Base-by-base conservation (phyloP, 805 yeast genomes). In the Yamadazyma scolyti region DNA sequence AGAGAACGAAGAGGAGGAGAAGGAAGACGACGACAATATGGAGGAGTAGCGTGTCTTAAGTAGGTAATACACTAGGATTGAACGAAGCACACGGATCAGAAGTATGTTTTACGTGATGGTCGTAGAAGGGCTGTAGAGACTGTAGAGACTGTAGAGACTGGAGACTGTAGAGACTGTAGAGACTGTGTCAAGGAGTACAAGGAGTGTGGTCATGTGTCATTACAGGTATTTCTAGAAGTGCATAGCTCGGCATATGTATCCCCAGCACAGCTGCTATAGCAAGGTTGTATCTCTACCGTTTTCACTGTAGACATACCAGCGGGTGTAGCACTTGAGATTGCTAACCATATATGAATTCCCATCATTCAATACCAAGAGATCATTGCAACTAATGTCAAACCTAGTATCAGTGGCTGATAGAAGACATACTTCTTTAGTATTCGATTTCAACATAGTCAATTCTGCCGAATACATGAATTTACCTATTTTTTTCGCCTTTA, bases 1-100 rank as follows among this genome's bases (percentile, higher is more conserved):
- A 9, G 61, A 58, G 9, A 50, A 44, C 13, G 62, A 52, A 8
- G 58, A 48, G 11, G 62, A 54, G 12, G 61, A 22, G 44, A 26
- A 31, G n/a, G 37, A 31, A 11, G 25, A 31, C 9, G 37, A 41
- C 23, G 30, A 21, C 5, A 40, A 25, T 15, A 20, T 14, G 21
- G 23, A 33, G 9, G 27, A 31, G 6, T 20, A 20, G 10, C 21
- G 10, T 20, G 21, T 20, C 21, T 20, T 20, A 9, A 34, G 20
- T 27, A 32, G 35, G 20, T 27, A 27, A 27, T 26, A 6, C 18
- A 30, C 12, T n/a, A 20, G 13, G 21, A 25, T 6, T 7, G n/a
- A 9, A n/a, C 7, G 19, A 7, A 9, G 16, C 6, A 15, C 19
- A 9, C 6, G 27, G 15, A 25, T 9, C 17, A 8, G 17, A 16